Percentiles rank a stretch among this genome's conserved stretches.
These are phyloP conservation scores for Acer saccharum DNA, from an alignment of 345 rosid species.

Conservation along the genomic window DNA sequence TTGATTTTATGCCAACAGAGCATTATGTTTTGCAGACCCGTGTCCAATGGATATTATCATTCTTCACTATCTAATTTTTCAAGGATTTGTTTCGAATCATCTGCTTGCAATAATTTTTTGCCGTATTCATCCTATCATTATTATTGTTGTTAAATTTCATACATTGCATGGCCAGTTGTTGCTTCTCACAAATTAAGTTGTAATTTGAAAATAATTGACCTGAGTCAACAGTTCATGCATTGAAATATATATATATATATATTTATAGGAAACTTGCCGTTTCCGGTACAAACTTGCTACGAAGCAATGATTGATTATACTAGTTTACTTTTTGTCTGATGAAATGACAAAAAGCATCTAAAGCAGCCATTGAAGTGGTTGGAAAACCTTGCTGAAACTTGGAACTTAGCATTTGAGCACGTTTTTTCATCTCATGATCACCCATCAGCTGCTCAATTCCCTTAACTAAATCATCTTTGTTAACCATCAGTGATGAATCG, in stretches of 20 bases:
- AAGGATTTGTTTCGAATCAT: background rate
- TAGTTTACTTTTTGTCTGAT: background rate
- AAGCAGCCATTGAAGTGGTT: constrained; percentile 29
- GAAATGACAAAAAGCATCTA: constrained; percentile 22
- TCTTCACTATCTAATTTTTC: background rate
- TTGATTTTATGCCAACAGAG: background rate
- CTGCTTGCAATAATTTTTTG: background rate
- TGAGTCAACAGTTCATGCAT: background rate
- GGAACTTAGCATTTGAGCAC: constrained; percentile 20
- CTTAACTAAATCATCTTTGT: constrained; percentile 20
- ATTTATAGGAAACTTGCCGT: background rate
- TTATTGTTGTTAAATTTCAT: too few relatives aligned
- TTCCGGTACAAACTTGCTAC: background rate
- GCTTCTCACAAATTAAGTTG: background rate
- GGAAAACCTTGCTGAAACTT: constrained; percentile 33
- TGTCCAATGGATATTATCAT: too few relatives aligned
- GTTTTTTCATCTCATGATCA: constrained; percentile 20
- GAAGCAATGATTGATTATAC: background rate
- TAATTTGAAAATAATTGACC: background rate
- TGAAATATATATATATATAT: too few relatives aligned
- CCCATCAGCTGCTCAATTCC: constrained; percentile 40
- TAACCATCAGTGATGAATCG: constrained; percentile 27
- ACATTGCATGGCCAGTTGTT: too few relatives aligned
- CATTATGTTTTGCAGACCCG: background rate
- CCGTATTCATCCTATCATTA: background rate